Conservation (phyloP, 768 basidiomycete genomes). For the Auricularia heimuer region DNA sequence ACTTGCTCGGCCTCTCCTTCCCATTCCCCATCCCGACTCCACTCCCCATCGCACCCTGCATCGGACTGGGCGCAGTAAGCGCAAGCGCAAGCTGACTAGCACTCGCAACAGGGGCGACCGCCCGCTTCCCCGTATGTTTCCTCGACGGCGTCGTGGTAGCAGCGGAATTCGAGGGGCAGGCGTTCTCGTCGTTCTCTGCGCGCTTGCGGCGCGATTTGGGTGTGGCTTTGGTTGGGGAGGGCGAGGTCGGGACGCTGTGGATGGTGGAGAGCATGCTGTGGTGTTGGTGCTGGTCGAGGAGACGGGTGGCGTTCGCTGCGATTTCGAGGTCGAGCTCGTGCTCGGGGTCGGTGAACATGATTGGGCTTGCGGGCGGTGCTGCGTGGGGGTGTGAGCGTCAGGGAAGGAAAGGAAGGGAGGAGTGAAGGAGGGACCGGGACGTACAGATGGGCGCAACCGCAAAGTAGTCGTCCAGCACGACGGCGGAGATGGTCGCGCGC, state of each 20-base stretch:
- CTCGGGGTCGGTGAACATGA: conserved; percentile 4
- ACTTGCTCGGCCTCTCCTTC: neutral
- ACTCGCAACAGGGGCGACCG: neutral
- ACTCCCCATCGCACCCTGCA: neutral
- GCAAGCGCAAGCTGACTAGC: neutral
- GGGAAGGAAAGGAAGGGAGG: conserved; percentile 12
- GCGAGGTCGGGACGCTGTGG: neutral
- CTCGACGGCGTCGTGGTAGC: neutral
- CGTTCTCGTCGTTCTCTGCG: neutral
- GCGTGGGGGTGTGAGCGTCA: conserved; percentile 1
- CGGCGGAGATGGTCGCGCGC: conserved; percentile 57
- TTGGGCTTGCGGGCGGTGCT: conserved; percentile 27
- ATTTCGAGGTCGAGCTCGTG: neutral
- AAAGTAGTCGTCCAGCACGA: conserved; percentile 50
- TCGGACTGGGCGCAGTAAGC: neutral
- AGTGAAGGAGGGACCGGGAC: conserved; percentile 33
- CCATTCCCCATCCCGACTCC: neutral
- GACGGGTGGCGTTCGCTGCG: neutral
- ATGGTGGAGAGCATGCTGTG: too few species aligned
- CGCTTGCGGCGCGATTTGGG: neutral
- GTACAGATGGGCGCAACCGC: conserved; percentile 24
- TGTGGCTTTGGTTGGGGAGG: neutral
- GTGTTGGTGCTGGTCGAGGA: neutral
- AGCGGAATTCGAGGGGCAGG: neutral
- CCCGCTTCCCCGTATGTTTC: neutral